A percentile compares a stretch with the other conserved stretches of the same genome.
Conservation (phyloP, 2,329 filamentous ascomycete species). For the Thelonectria olida region DNA sequence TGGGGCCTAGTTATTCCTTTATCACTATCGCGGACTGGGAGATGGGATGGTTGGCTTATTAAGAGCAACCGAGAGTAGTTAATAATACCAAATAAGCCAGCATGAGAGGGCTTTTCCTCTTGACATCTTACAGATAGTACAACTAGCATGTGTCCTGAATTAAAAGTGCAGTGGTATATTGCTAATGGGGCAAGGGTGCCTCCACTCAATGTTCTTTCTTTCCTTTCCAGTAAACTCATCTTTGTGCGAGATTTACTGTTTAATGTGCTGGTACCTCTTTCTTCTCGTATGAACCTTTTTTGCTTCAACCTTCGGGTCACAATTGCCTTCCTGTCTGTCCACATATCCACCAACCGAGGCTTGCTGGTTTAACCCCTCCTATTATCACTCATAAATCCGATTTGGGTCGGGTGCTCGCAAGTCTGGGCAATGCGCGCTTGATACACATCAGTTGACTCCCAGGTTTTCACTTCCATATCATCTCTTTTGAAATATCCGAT, state of each 20-base stretch:
- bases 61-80: background rate
- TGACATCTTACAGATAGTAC: too few species aligned
- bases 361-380: conserved; percentile 12
- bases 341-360: background rate
- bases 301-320: conserved; percentile 1
- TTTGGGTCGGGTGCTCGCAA: background rate
- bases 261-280: background rate
- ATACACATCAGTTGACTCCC: background rate
- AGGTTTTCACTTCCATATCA: background rate
- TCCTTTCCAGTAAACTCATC: background rate
- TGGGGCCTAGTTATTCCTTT: background rate
- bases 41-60: background rate
- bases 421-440: background rate
- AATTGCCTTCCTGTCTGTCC: background rate
- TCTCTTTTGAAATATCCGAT: background rate
- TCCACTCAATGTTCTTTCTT: background rate
- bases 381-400: background rate
- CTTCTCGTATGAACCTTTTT: background rate
- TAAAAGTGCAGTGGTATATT: conserved; percentile 7
- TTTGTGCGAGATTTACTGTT: background rate
- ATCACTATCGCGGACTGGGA: too few species aligned
- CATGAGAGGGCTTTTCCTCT: background rate
- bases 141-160: too few species aligned
- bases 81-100: background rate
- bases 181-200: background rate